These are phyloP conservation scores for Paecilomyces sp. DNA, from an alignment of 2,329 filamentous ascomycete genomes.

Conservation along the genomic window DNA sequence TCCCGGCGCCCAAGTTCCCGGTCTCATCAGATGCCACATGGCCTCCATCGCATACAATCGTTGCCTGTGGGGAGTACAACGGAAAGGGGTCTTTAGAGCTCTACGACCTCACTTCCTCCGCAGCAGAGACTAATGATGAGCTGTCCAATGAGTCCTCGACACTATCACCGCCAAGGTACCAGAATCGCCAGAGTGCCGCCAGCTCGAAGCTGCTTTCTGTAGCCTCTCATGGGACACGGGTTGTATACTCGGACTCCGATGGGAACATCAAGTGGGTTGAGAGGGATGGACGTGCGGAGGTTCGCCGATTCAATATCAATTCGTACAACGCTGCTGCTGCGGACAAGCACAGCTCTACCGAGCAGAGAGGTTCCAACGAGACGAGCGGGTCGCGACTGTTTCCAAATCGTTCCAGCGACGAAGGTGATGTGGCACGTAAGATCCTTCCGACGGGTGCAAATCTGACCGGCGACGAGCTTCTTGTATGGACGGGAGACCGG, in stretches of 20 bases:
- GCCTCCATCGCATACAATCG: constrained; percentile 56
- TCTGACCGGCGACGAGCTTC: constrained; percentile 55
- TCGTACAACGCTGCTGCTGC: constrained; percentile 15
- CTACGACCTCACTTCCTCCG: constrained; percentile 45
- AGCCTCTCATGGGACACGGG: constrained; percentile 69
- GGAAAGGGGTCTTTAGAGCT: constrained; percentile 83
- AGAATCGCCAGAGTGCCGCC: constrained; percentile 78
- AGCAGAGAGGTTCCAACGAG: constrained; percentile 7
- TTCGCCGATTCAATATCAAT: constrained; percentile 54
- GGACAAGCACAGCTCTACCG: constrained; percentile 6
- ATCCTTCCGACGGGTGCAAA: constrained; percentile 55
- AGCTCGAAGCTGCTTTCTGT: constrained; percentile 75
- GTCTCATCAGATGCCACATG: constrained; percentile 27
- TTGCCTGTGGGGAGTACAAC: constrained; percentile 86
- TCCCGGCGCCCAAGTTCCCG: constrained; percentile 52
- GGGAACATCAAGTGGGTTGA: constrained; percentile 89
- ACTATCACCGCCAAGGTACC: constrained; percentile 38
- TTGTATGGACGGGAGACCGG: constrained; percentile 84
- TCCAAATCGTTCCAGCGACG: constrained; percentile 45
- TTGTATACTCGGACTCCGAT: constrained; percentile 77
- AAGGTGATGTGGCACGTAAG: constrained; percentile 71
- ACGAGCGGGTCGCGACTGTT: constrained; percentile 43
- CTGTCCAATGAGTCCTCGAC: constrained; percentile 19
- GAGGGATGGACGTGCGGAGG: constrained; percentile 59
- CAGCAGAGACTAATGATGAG: constrained; percentile 17